Evolutionary conservation across 371 early-diverging fungal genomes (phyloP).

Genomic region (Circinella umbellata): DNA sequence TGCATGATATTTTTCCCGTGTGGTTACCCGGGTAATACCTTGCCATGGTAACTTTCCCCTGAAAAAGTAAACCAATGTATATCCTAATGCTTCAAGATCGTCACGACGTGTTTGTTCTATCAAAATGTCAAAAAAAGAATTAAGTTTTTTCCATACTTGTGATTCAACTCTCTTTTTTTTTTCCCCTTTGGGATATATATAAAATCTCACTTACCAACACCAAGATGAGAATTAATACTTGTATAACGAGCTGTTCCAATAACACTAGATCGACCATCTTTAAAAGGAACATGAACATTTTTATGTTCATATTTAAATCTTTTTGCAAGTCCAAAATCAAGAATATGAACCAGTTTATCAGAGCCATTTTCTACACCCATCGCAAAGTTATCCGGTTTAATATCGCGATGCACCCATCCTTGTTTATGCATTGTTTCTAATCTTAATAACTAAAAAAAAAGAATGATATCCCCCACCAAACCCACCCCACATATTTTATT

Average conservation of each 20-base stretch:
- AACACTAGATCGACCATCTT: conserved; percentile 32
- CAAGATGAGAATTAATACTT: conserved; percentile 94
- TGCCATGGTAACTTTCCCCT: conserved; percentile 97
- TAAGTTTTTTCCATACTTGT: background rate
- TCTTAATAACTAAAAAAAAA: conserved; percentile 67
- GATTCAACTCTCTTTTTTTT: no score
- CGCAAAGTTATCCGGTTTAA: conserved; percentile 99
- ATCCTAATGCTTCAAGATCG: conserved; percentile 94
- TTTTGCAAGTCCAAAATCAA: conserved; percentile 91
- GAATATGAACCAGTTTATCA: no score
- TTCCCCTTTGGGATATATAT: background rate
- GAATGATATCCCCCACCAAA: no score
- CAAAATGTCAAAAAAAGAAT: conserved; percentile 1
- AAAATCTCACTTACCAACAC: conserved; percentile 53
- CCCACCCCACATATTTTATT: no score
- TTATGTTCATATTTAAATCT: background rate
- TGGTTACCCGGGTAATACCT: conserved; percentile 89
- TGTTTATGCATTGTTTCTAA: conserved; percentile 96
- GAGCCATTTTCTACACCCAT: conserved; percentile 54
- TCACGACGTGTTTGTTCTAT: conserved; percentile 94
- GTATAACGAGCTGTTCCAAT: conserved; percentile 97
- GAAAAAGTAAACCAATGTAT: conserved; percentile 95
- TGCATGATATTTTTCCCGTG: conserved; percentile 94
- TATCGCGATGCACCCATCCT: conserved; percentile 97
- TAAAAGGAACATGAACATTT: no score